Evolutionary conservation across 75 land plant genomes (phyloP), one percentile per base, ranked within the genome.

Genomic region (Sequoia sempervirens): DNA sequence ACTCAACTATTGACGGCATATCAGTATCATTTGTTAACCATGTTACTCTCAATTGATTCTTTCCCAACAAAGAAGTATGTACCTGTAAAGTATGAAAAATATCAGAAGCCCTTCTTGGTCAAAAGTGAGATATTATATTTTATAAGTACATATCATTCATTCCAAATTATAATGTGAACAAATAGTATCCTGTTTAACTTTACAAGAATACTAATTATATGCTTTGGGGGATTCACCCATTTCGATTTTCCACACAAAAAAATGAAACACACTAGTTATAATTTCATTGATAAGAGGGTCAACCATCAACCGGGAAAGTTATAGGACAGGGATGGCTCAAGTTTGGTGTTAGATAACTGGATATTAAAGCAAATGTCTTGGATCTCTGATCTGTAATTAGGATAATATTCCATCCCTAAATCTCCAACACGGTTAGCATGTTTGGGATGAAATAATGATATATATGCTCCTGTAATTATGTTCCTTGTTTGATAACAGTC

Each of bases 21-120:
- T 36, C 54, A n/a, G 81, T 14, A 56, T 73, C 79, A 64, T 74
- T 28, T 61, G 84, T 85, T 56, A 88, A 80, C 90, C 90, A 89
- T 20, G 90, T 80, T 36, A 89, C 82, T 66, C 74, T 82, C 83
- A 88, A 85, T 64, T 85, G 75, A 40, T 88, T 89, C 15, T 87
- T 58, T 74, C 90, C 90, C 23, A 82, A 82, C 69, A 89, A 46
- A 52, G 90, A 85, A 15, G 88, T 41, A 85, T 89, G 90, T 80
- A 89, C 90, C 90, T 89, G 80, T 36, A 80, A 85, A 41, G 47
- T 78, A 45, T 11, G 53, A 78, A 78, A 43, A 78, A 78, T 78
- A 23, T 75, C 45, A 75, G 38, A 40, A 43, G 50, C n/a, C 32
- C 47, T 78, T 78, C 50, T 78, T 78, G 47, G 80, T 78, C 2